A percentile compares a stretch with the other conserved stretches of the same genome.
Conservation (phyloP, 495 filamentous ascomycete species). For the Penicillium manginii region DNA sequence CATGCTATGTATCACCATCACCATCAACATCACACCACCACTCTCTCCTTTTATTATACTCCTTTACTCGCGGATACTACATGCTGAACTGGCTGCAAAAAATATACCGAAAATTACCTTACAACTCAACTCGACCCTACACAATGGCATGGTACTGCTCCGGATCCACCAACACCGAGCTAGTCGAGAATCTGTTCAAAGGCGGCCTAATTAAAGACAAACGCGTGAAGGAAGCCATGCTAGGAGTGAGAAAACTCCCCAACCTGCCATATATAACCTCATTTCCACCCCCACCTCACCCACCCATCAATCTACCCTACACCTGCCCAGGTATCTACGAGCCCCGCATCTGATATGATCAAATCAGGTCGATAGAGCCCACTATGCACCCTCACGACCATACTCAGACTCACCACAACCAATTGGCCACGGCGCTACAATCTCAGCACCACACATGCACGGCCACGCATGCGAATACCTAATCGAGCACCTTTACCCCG, state of each 20-base stretch:
- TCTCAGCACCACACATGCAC: conserved; percentile 98
- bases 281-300: neutral
- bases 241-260: conserved; percentile 64
- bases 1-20: too few relatives aligned
- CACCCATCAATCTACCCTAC: neutral
- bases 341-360: neutral
- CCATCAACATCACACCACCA: too few relatives aligned
- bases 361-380: conserved; percentile 80
- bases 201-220: conserved; percentile 72
- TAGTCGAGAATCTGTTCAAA: conserved; percentile 77
- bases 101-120: neutral
- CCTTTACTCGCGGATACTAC: too few relatives aligned
- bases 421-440: conserved; percentile 88
- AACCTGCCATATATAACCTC: too few relatives aligned
- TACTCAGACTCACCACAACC: conserved; percentile 91
- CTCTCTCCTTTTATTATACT: too few relatives aligned
- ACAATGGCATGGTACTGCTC: conserved; percentile 92
- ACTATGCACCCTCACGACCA: conserved; percentile 73
- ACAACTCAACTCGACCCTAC: neutral
- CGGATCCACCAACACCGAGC: conserved; percentile 72
- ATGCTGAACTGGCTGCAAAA: neutral
- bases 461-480: conserved; percentile 74
- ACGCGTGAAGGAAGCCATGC: conserved; percentile 76
- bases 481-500: conserved; percentile 59
- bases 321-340: neutral